phyloP scores from a whole-genome alignment of 1,139 yeast species.

The Candida anutae region DNA sequence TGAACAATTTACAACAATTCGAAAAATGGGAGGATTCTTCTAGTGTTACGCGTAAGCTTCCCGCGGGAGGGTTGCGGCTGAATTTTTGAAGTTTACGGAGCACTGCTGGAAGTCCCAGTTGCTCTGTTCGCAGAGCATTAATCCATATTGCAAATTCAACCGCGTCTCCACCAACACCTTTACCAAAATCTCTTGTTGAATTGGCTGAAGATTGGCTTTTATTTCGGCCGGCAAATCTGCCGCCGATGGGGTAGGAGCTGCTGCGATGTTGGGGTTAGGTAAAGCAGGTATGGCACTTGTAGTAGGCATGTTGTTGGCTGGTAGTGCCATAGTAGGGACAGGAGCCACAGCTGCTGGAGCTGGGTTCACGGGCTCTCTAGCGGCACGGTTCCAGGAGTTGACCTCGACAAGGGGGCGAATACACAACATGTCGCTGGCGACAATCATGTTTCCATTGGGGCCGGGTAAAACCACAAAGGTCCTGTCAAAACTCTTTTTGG shows the following conservation, averaged over 20 bases:
- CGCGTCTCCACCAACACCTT: slow-evolving; percentile 68
- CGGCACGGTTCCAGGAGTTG: slow-evolving; percentile 45
- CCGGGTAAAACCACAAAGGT: slow-evolving; percentile 73
- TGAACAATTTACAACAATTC: too few species aligned
- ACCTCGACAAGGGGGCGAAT: slow-evolving; percentile 56
- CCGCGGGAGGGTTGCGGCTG: slow-evolving; percentile 38
- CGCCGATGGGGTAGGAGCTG: slow-evolving; percentile 18
- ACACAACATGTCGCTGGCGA: slow-evolving; percentile 76
- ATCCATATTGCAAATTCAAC: slow-evolving; percentile 68
- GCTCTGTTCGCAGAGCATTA: slow-evolving; percentile 85
- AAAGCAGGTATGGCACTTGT: slow-evolving; percentile 7
- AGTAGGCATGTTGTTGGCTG: slow-evolving; percentile 16
- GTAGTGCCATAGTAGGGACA: slow-evolving; percentile 7
- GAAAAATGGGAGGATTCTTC: too few species aligned
- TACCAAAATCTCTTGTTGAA: slow-evolving; percentile 60
- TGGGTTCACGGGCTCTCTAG: slow-evolving; percentile 5
- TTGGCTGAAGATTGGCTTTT: slow-evolving; percentile 40
- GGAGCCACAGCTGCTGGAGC: slow-evolving; percentile 2
- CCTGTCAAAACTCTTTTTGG: slow-evolving; percentile 79
- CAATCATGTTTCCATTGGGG: slow-evolving; percentile 59
- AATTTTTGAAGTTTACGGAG: slow-evolving; percentile 60
- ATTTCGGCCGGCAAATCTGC: slow-evolving; percentile 46
- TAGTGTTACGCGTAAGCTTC: slow-evolving; percentile 26
- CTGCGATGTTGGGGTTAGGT: slow-evolving; percentile 7
- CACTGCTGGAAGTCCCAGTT: slow-evolving; percentile 76